Conservation (phyloP, 2,329 filamentous ascomycete genomes). For the Neonectria hederae region DNA sequence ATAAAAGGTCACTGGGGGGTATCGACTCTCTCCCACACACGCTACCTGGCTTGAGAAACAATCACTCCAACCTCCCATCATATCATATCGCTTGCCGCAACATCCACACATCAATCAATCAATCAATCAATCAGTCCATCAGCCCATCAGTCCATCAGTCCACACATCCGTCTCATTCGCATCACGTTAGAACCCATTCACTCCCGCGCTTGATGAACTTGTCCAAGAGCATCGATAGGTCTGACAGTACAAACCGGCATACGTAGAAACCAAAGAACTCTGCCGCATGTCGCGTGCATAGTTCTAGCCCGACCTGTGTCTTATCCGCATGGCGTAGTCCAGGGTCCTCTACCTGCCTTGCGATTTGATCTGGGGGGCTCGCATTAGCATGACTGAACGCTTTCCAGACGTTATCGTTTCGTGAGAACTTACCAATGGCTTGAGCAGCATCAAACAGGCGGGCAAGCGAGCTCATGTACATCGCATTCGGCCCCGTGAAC, state of each 20-base stretch:
- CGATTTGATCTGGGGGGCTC: slow-evolving; percentile 79
- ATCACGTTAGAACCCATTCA: slow-evolving; percentile 79
- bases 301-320: slow-evolving; percentile 93
- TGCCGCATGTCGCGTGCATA: slow-evolving; percentile 90
- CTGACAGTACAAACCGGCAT: slow-evolving; percentile 91
- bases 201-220: slow-evolving; percentile 97
- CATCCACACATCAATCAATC: neutral
- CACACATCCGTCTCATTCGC: slow-evolving; percentile 18
- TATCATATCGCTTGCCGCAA: slow-evolving; percentile 17
- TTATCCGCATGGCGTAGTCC: slow-evolving; percentile 90
- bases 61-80: slow-evolving; percentile 26
- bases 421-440: slow-evolving; percentile 77
- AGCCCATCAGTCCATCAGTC: neutral
- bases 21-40: slow-evolving; percentile 36
- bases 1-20: slow-evolving; percentile 41
- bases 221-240: slow-evolving; percentile 86
- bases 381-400: slow-evolving; percentile 36
- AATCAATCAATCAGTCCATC: neutral
- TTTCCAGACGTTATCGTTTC: neutral
- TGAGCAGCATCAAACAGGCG: slow-evolving; percentile 93
- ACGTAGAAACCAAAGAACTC: slow-evolving; percentile 99
- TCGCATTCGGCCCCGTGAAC: slow-evolving; percentile 84
- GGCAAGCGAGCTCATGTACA: slow-evolving; percentile 92
- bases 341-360: slow-evolving; percentile 94
- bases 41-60: slow-evolving; percentile 27